These are phyloP conservation scores for Penicillium sp. DNA, from an alignment of 2,329 filamentous ascomycete genomes.

Conservation along the genomic window DNA sequence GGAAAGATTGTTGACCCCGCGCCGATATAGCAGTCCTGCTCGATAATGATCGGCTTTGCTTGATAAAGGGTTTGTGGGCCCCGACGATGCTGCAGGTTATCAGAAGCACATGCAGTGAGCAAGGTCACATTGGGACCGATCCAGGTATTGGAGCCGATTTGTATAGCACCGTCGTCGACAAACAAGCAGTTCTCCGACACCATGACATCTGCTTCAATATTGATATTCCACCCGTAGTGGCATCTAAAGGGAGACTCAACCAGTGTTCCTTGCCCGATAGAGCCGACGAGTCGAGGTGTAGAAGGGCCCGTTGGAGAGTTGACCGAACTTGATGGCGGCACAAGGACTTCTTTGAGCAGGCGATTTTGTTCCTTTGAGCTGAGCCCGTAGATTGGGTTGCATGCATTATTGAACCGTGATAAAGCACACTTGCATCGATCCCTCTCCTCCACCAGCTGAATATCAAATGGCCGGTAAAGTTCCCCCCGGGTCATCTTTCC, in stretches of 20 bases:
- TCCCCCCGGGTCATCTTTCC: slow-evolving; percentile 84
- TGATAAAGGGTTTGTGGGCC: slow-evolving; percentile 70
- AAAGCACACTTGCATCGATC: slow-evolving; percentile 77
- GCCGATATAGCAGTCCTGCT: slow-evolving; percentile 67
- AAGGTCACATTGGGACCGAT: slow-evolving; percentile 85
- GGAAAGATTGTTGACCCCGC: slow-evolving; percentile 59
- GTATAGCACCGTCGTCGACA: slow-evolving; percentile 79
- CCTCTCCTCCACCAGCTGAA: slow-evolving; percentile 77
- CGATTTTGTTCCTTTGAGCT: slow-evolving; percentile 50
- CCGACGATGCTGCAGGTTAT: slow-evolving; percentile 69
- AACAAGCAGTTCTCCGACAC: slow-evolving; percentile 83
- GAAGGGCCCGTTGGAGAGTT: slow-evolving; percentile 54
- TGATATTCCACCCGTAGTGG: slow-evolving; percentile 94
- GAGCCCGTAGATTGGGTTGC: slow-evolving; percentile 69
- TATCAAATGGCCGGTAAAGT: slow-evolving; percentile 75
- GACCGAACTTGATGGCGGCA: slow-evolving; percentile 30
- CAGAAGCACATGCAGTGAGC: slow-evolving; percentile 69
- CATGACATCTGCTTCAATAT: slow-evolving; percentile 78
- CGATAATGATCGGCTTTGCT: slow-evolving; percentile 71
- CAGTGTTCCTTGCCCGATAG: slow-evolving; percentile 70
- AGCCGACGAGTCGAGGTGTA: slow-evolving; percentile 54
- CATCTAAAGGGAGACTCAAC: slow-evolving; percentile 89
- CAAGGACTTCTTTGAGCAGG: slow-evolving; percentile 39
- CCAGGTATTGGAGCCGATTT: slow-evolving; percentile 67
- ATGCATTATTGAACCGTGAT: slow-evolving; percentile 82